A percentile compares a stretch with the other conserved stretches of the same genome.
Conservation (phyloP, 495 filamentous ascomycete genomes). For the Talaromyces thailandensis region DNA sequence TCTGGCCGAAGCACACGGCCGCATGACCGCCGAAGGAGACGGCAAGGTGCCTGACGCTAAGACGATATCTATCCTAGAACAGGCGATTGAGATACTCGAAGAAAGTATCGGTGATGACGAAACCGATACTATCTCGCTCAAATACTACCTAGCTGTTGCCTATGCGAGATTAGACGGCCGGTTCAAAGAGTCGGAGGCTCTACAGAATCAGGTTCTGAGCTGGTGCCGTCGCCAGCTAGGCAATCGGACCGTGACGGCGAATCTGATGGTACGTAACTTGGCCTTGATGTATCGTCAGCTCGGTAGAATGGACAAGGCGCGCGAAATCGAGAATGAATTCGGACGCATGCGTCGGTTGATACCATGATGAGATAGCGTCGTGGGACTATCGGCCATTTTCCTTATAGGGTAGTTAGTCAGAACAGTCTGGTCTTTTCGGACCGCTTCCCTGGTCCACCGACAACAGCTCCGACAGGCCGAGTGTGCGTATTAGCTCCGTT, state of each 20-base stretch:
- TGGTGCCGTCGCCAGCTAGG: constrained; percentile 5
- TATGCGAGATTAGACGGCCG: constrained; percentile 6
- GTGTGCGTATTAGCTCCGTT: background rate
- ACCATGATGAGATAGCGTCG: background rate
- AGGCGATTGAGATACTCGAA: constrained; percentile 8
- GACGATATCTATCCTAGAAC: constrained; percentile 3
- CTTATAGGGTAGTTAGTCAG: background rate
- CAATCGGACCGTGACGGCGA: background rate
- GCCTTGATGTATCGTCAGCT: constrained; percentile 6
- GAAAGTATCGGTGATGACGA: constrained; percentile 1
- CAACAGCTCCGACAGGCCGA: background rate
- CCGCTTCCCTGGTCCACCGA: background rate
- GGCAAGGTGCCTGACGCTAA: constrained; percentile 8
- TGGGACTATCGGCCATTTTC: background rate
- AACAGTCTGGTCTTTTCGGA: background rate
- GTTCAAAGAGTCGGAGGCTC: background rate
- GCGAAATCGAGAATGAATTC: constrained; percentile 6
- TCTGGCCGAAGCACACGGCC: constrained; percentile 5
- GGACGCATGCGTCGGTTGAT: background rate
- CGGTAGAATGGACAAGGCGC: constrained; percentile 6
- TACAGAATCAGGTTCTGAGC: constrained; percentile 3
- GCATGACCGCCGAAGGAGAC: constrained; percentile 5
- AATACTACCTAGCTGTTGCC: constrained; percentile 6
- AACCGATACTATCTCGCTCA: constrained; percentile 7
- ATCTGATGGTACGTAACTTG: constrained; percentile 5